Percentiles rank a stretch among this genome's conserved stretches.
phyloP scores from a whole-genome alignment of 306 rosid species.

The Vigna hirtella region DNA sequence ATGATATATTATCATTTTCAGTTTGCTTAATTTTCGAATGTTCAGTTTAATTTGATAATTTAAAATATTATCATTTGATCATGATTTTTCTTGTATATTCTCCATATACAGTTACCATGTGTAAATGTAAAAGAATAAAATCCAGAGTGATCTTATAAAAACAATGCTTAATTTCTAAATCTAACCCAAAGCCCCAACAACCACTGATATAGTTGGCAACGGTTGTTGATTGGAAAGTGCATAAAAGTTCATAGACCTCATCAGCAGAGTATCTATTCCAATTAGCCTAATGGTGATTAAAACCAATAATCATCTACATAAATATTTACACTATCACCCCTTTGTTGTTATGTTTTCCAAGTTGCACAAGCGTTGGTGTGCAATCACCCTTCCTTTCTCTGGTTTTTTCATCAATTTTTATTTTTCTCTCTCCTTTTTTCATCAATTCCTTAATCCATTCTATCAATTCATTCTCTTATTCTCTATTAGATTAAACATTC shows the following conservation, averaged over 20 bases:
- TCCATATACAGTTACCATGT: too few species aligned
- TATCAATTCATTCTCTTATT: constrained; percentile 44
- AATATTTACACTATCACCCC: constrained; percentile 43
- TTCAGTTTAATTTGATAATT: too few species aligned
- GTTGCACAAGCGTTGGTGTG: constrained; percentile 41
- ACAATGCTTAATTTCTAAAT: too few species aligned
- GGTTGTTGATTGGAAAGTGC: not conserved
- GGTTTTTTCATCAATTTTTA: constrained; percentile 43
- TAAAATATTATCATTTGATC: too few species aligned
- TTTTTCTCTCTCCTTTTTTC: not conserved
- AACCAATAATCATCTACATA: constrained; percentile 26
- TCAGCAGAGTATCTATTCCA: not conserved
- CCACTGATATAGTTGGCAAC: not conserved
- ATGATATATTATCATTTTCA: too few species aligned
- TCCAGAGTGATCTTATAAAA: too few species aligned
- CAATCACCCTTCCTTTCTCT: constrained; percentile 39
- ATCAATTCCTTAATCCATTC: constrained; percentile 31
- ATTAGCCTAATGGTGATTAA: constrained; percentile 39
- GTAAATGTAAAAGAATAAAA: too few species aligned
- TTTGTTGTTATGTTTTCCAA: constrained; percentile 7
- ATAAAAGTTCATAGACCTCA: constrained; percentile 33
- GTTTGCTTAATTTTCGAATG: too few species aligned
- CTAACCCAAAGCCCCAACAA: not conserved
- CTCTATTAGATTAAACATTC: constrained; percentile 39
- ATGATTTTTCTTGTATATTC: too few species aligned